These are phyloP conservation scores for Aspergillus amoenus DNA, from an alignment of 2,329 filamentous ascomycete species.

Conservation along the genomic window DNA sequence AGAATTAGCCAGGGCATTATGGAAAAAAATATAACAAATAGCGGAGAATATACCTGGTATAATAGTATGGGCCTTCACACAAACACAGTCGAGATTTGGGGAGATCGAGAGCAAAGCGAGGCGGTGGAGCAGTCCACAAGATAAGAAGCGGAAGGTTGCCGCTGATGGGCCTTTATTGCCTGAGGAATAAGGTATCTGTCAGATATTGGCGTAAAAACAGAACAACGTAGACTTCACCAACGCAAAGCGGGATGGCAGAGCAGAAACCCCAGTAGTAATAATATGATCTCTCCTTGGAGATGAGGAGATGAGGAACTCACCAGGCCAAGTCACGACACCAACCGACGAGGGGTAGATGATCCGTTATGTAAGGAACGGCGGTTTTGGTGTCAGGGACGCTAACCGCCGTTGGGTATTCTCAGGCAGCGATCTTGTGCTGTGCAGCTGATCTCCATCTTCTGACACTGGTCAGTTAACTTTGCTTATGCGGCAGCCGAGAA, in stretches of 20 bases:
- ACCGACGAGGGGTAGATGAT: conserved; percentile 10
- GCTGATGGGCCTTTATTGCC: not conserved
- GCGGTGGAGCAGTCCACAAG: not conserved
- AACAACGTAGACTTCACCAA: not conserved
- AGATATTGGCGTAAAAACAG: not conserved
- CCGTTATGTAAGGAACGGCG: conserved; percentile 10
- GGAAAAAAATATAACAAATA: not conserved
- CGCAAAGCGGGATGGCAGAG: not conserved
- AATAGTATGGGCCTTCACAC: not conserved
- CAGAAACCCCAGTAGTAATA: not conserved
- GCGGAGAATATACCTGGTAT: not conserved
- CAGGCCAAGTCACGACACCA: conserved; percentile 10
- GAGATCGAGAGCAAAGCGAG: not conserved
- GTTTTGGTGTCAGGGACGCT: not conserved
- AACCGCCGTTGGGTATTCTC: conserved; percentile 6
- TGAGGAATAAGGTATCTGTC: not conserved
- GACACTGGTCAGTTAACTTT: not conserved
- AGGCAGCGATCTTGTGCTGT: not conserved
- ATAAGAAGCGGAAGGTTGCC: not conserved
- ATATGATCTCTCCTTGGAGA: no score
- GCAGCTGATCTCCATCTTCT: not conserved
- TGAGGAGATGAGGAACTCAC: conserved; percentile 6
- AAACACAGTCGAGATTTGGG: not conserved
- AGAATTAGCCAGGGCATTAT: not conserved
- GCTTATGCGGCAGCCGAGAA: no score